Base-by-base conservation (phyloP, 148 eudicot genomes). In the Fagopyrum esculentum region DNA sequence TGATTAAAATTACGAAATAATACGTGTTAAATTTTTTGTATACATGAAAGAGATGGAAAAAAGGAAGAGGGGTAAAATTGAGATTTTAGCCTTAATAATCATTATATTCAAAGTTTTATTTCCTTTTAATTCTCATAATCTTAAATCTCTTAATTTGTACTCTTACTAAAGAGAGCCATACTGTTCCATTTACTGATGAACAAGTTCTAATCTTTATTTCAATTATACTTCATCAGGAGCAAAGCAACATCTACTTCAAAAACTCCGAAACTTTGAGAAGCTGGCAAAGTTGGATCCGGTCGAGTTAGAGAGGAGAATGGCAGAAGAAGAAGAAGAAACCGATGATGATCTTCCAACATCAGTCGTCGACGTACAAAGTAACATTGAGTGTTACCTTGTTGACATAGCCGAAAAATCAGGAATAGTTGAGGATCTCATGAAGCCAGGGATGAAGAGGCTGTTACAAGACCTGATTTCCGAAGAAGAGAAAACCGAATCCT, bases 241-340 rank as follows among this genome's bases (percentile, higher is more conserved):
- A 16, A 84, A 89, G 59, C 85, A 84, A 78, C 89, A 90, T 69
- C 85, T 90, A 15, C 64, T 91, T 61, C 78, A 90, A 64, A 89
- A 87, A 88, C 93, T 93, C 40, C 76, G 82, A 6, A 84, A 92
- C 75, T 93, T 93, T 6, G 95, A 91, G 82, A 85, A 83, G 47
- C 78, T 93, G 15, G 97, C 97, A 1, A 93, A 82, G 54, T 82
- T 93, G 74, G 95, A 93, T 73, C 91, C 91, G 1, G 50, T 87
- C 73, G 98, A 94, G 75, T 97, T 94, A 1, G 98, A 91, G 81
- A 87, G 80, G 68, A 81, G 78, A 69, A 61, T 93, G 83, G 79
- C 77, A 0, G 88, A 93, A 81, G 88, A 81, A 57, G 74, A 82
- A 44, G 81, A 82, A 12, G 81, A 81, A 16, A 78, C 79, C 0